Evolutionary conservation across 1,284 basidiomycete species (phyloP), one percentile per base, ranked within the genome.

Genomic region (Xerocomus nothofagi): DNA sequence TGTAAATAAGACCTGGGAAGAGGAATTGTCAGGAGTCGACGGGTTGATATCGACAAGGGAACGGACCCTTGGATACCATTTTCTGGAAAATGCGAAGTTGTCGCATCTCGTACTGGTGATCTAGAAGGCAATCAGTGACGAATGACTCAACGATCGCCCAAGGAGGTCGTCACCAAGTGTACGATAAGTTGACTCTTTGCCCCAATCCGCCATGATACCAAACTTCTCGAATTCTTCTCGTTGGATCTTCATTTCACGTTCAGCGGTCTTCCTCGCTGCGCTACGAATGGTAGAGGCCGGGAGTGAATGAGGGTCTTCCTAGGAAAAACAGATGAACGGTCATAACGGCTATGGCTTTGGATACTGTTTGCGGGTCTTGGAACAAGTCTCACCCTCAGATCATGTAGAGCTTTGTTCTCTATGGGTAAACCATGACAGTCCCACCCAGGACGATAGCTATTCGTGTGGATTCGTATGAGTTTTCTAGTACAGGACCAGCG

Each of bases 381-480:
- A 39, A 39, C 5, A 26, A 14, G 12, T 5, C 80, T 51, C 63
- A 87, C 91, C 50, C 80, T 79, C n/a, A 91, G 75, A 40, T 84
- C 80, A 55, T 87, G 76, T 27, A 98, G 72, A 0, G 93, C 90
- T 66, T 96, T 97, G 60, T 93, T 91, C 68, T 97, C 94, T 56
- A 99, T 98, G 0, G 97, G 97, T 15, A 99, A 80, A 2, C 97
- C 97, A 63, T 99, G 97, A 63, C 96, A 99, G 66, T 99, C 97
- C 93, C 94, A 99, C 5, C 97, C 97, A 24, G 97, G 96, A 32
- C 90, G 71, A 70, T 94, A 98, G 62, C 93, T 97, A 52, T 37
- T 17, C 39, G 43, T 34, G 50, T 51, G 23, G 30, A 27, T 32
- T 41, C 4, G 8, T 11, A 21, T 61, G 17, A 61, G 46, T 38